A percentile compares a stretch with the other conserved stretches of the same genome.
These are phyloP conservation scores for Ustilago hordei DNA, from an alignment of 1,284 basidiomycete genomes.

Conservation along the genomic window DNA sequence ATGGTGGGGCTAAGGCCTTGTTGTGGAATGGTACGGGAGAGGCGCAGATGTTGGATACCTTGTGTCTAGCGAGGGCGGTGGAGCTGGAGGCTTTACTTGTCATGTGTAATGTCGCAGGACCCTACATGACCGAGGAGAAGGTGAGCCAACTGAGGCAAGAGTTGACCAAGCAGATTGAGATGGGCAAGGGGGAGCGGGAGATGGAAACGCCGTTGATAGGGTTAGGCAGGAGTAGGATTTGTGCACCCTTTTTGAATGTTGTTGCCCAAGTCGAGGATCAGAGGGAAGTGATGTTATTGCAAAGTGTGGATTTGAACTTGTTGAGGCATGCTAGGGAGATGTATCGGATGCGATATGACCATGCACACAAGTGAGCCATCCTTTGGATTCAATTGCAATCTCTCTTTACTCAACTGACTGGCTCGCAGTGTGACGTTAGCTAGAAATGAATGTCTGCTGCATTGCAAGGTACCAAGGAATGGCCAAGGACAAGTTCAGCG, in stretches of 20 bases:
- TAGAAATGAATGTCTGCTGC: neutral
- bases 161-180: neutral
- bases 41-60: slow-evolving; percentile 52
- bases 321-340: slow-evolving; percentile 52
- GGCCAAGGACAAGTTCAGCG: slow-evolving; percentile 5
- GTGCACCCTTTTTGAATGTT: slow-evolving; percentile 60
- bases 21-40: slow-evolving; percentile 59
- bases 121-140: slow-evolving; percentile 18
- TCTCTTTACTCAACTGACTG: neutral
- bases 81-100: slow-evolving; percentile 62
- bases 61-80: slow-evolving; percentile 57
- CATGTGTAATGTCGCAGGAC: slow-evolving; percentile 67
- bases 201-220: slow-evolving; percentile 46
- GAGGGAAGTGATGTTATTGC: slow-evolving; percentile 56
- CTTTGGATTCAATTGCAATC: neutral
- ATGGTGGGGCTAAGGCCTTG: slow-evolving; percentile 58
- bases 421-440: neutral
- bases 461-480: neutral
- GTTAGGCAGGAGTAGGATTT: slow-evolving; percentile 58
- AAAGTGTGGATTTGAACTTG: slow-evolving; percentile 53
- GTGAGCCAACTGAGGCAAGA: slow-evolving; percentile 11
- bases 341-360: slow-evolving; percentile 56
- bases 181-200: slow-evolving; percentile 16
- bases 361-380: slow-evolving; percentile 24
- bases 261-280: slow-evolving; percentile 46